Conservation (phyloP, 345 rosid species). For the Excoecaria cochinchinensis region DNA sequence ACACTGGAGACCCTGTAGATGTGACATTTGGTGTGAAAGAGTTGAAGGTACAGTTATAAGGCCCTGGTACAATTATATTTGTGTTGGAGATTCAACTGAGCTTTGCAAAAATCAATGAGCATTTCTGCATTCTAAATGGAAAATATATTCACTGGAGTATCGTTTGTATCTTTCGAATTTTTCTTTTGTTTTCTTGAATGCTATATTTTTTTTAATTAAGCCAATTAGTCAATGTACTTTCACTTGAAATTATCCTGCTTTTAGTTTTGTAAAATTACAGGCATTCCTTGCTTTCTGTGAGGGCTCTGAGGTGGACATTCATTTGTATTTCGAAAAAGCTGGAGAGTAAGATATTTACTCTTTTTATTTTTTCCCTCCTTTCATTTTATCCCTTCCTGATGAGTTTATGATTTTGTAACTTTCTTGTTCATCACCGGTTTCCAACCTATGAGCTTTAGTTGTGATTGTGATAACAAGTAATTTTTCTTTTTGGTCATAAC, state of each 20-base stretch:
- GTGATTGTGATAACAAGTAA: background rate
- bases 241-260: background rate
- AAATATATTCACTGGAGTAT: background rate
- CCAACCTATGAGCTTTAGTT: background rate
- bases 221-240: background rate
- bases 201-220: conserved; percentile 1
- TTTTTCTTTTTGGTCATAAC: background rate
- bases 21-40: conserved; percentile 89
- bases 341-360: conserved; percentile 73
- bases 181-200: background rate
- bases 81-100: background rate
- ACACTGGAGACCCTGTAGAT: conserved; percentile 80
- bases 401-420: conserved; percentile 1
- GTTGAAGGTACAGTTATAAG: conserved; percentile 53
- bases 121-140: background rate
- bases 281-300: conserved; percentile 91
- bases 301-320: conserved; percentile 87
- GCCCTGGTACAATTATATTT: conserved; percentile 12
- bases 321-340: conserved; percentile 74
- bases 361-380: background rate
- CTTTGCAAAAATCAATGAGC: background rate
- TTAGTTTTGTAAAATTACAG: conserved; percentile 35
- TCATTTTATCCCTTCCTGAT: conserved; percentile 2
- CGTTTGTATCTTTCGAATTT: background rate
- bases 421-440: conserved; percentile 5